phyloP scores from a whole-genome alignment of 1,139 yeast genomes.

The Debaryomycetaceae sp. region DNA sequence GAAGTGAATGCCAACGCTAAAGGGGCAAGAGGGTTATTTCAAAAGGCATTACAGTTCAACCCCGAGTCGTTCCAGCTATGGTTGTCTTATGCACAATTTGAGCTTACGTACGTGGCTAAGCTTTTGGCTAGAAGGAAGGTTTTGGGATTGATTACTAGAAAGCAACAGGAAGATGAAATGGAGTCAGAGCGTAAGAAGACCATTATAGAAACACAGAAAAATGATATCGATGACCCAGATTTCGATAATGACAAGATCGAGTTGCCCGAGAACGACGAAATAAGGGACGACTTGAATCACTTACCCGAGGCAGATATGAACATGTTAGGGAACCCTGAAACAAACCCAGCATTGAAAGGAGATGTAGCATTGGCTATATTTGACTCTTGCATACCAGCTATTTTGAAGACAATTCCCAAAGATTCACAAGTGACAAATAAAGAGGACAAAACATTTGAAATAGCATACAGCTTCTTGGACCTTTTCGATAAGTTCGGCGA shows the following conservation, averaged over 20 bases:
- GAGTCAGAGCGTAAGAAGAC: constrained; percentile 31
- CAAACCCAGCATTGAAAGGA: constrained; percentile 88
- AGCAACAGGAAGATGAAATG: constrained; percentile 58
- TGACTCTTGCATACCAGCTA: constrained; percentile 63
- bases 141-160: constrained; percentile 71
- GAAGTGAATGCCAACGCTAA: constrained; percentile 85
- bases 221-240: constrained; percentile 29
- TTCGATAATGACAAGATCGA: constrained; percentile 39
- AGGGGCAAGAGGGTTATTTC: constrained; percentile 85
- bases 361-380: constrained; percentile 82
- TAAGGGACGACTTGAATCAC: constrained; percentile 62
- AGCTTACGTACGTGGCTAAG: constrained; percentile 79
- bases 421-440: constrained; percentile 22
- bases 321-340: constrained; percentile 79
- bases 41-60: constrained; percentile 81
- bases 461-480: constrained; percentile 46
- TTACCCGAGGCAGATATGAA: constrained; percentile 87
- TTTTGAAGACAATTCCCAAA: constrained; percentile 33
- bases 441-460: constrained; percentile 38
- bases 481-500: constrained; percentile 66
- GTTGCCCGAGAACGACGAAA: constrained; percentile 47
- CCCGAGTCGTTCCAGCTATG: constrained; percentile 71
- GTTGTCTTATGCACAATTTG: constrained; percentile 85
- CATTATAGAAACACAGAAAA: constrained; percentile 22
- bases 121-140: constrained; percentile 80